phyloP scores from a whole-genome alignment of 2,329 filamentous ascomycete genomes.

The Botrytis paeoniae region DNA sequence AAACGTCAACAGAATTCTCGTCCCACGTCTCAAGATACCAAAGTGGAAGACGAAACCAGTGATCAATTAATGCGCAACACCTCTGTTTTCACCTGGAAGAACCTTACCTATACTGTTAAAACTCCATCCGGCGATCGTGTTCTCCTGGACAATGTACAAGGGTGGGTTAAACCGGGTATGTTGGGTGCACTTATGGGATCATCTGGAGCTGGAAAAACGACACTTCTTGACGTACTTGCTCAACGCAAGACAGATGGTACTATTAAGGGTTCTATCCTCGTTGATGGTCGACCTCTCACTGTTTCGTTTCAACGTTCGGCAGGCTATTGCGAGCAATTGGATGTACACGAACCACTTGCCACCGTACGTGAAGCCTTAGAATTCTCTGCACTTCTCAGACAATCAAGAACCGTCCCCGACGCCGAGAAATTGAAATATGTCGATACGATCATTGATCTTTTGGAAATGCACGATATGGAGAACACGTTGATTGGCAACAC shows the following conservation, averaged over 20 bases:
- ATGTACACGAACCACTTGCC: constrained; percentile 78
- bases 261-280: constrained; percentile 76
- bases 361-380: constrained; percentile 85
- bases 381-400: constrained; percentile 81
- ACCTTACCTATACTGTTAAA: constrained; percentile 65
- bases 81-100: constrained; percentile 71
- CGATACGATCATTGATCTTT: constrained; percentile 67
- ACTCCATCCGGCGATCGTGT: constrained; percentile 59
- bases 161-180: constrained; percentile 59
- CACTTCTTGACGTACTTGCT: constrained; percentile 80
- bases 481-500: constrained; percentile 63
- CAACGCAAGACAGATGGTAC: constrained; percentile 85
- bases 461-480: constrained; percentile 65
- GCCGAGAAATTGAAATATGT: constrained; percentile 80
- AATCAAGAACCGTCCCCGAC: constrained; percentile 66
- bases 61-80: constrained; percentile 57
- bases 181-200: constrained; percentile 60
- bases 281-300: constrained; percentile 64
- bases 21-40: constrained; percentile 25
- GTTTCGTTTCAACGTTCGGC: constrained; percentile 86
- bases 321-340: constrained; percentile 69
- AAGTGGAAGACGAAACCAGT: constrained; percentile 39
- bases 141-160: constrained; percentile 65
- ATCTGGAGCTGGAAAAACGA: constrained; percentile 82
- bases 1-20: constrained; percentile 19